A percentile compares a stretch with the other conserved stretches of the same genome.
phyloP scores from a whole-genome alignment of 73 alveolate genomes.

The Blepharisma japonicum region DNA sequence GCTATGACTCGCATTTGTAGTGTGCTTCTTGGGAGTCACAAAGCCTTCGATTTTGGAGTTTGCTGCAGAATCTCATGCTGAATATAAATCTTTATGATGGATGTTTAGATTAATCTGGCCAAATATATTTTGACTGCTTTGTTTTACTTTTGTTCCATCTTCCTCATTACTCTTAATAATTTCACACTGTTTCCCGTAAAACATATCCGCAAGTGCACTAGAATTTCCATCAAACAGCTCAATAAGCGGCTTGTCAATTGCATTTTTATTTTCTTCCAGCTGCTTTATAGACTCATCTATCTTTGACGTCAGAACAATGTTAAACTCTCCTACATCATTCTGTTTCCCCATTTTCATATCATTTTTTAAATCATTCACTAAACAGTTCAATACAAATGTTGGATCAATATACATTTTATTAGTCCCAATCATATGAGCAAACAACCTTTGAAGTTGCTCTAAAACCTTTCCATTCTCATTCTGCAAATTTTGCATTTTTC shows the following conservation, averaged over 20 bases:
- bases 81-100: not conserved
- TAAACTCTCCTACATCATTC: slow-evolving; percentile 88
- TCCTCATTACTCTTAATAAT: slow-evolving; percentile 41
- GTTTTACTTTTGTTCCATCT: not conserved
- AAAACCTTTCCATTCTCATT: slow-evolving; percentile 48
- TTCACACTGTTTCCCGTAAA: slow-evolving; percentile 6
- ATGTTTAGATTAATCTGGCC: slow-evolving; percentile 18
- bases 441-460: slow-evolving; percentile 42
- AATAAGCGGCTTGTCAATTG: not conserved
- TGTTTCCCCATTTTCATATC: slow-evolving; percentile 70
- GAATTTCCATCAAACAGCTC: not conserved
- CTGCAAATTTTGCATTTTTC: too few species aligned
- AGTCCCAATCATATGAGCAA: slow-evolving; percentile 56
- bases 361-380: slow-evolving; percentile 78
- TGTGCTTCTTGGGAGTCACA: not conserved
- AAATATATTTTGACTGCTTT: not conserved
- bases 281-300: slow-evolving; percentile 65
- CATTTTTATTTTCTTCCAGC: not conserved
- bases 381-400: slow-evolving; percentile 46
- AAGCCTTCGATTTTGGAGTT: not conserved
- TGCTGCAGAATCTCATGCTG: not conserved
- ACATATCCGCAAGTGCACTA: not conserved
- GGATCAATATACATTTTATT: slow-evolving; percentile 79
- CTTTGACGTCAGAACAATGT: slow-evolving; percentile 62
- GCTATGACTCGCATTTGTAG: slow-evolving; percentile 46